Conservation (phyloP, 192 early-diverging fungal genomes). For the Coemansia sp. region DNA sequence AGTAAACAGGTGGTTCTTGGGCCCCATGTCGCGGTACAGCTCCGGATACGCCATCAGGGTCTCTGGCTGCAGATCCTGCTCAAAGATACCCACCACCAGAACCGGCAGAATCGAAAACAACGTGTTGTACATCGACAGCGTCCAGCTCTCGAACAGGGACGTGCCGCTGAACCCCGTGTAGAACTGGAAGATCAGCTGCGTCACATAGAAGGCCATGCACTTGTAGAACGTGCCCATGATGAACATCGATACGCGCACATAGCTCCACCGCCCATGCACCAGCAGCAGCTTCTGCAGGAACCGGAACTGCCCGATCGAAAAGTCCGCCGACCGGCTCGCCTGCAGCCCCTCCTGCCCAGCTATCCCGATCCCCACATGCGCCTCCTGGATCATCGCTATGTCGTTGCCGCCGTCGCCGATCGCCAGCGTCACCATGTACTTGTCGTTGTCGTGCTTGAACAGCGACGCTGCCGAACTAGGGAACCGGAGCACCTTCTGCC, state of each 20-base stretch:
- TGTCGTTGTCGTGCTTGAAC: slow-evolving; percentile 44
- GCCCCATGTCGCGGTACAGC: slow-evolving; percentile 63
- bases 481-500: background rate
- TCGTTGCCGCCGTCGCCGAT: slow-evolving; percentile 97
- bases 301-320: slow-evolving; percentile 87
- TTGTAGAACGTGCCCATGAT: slow-evolving; percentile 88
- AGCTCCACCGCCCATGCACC: slow-evolving; percentile 89
- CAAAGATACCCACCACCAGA: slow-evolving; percentile 78
- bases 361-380: slow-evolving; percentile 91
- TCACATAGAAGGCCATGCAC: slow-evolving; percentile 75
- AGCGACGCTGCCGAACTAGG: slow-evolving; percentile 1
- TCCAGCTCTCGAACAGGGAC: slow-evolving; percentile 73
- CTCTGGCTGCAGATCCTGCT: slow-evolving; percentile 71
- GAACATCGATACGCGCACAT: slow-evolving; percentile 77
- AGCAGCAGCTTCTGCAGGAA: slow-evolving; percentile 78
- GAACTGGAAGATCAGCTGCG: slow-evolving; percentile 75
- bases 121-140: slow-evolving; percentile 80
- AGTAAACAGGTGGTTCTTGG: slow-evolving; percentile 49
- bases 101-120: slow-evolving; percentile 80
- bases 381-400: slow-evolving; percentile 94
- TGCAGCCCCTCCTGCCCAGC: slow-evolving; percentile 85
- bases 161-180: slow-evolving; percentile 77
- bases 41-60: slow-evolving; percentile 70
- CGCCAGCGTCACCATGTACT: slow-evolving; percentile 63
- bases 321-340: slow-evolving; percentile 84